phyloP scores from a whole-genome alignment of 2,329 filamentous ascomycete genomes.

The Penicillium digitatum region DNA sequence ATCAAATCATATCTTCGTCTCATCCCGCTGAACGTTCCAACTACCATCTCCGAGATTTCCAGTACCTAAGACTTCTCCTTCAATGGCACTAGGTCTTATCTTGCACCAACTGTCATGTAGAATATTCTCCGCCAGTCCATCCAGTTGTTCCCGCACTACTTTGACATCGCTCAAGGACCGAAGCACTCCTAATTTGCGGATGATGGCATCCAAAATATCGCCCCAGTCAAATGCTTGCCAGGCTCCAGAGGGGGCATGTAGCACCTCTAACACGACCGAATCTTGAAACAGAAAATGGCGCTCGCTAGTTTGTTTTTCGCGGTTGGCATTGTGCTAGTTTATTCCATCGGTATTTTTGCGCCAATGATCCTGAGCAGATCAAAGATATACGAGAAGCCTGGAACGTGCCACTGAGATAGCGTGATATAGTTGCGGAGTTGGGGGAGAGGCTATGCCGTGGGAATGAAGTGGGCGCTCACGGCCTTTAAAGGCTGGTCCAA shows the following conservation, averaged over 20 bases:
- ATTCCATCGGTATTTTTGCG: slow-evolving; percentile 48
- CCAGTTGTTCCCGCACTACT: slow-evolving; percentile 48
- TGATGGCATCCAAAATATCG: slow-evolving; percentile 51
- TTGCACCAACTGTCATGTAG: slow-evolving; percentile 22
- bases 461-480: slow-evolving; percentile 43
- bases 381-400: slow-evolving; percentile 49
- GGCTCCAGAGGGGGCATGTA: slow-evolving; percentile 31
- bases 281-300: slow-evolving; percentile 42
- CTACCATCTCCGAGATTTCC: slow-evolving; percentile 24
- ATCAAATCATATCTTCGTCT: neutral
- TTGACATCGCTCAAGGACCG: slow-evolving; percentile 51
- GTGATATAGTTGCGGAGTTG: slow-evolving; percentile 43
- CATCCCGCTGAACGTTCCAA: slow-evolving; percentile 6
- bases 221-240: slow-evolving; percentile 43
- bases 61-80: slow-evolving; percentile 21
- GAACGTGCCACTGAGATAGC: slow-evolving; percentile 47
- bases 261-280: slow-evolving; percentile 34
- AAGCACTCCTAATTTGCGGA: slow-evolving; percentile 54
- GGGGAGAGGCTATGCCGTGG: slow-evolving; percentile 47
- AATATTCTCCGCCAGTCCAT: slow-evolving; percentile 42
- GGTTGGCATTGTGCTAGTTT: slow-evolving; percentile 40
- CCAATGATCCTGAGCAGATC: slow-evolving; percentile 50
- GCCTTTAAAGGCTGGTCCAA: slow-evolving; percentile 38
- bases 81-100: slow-evolving; percentile 20
- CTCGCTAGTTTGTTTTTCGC: slow-evolving; percentile 42